phyloP scores from a whole-genome alignment of 805 yeast species.

The Suhomyces emberorum region DNA sequence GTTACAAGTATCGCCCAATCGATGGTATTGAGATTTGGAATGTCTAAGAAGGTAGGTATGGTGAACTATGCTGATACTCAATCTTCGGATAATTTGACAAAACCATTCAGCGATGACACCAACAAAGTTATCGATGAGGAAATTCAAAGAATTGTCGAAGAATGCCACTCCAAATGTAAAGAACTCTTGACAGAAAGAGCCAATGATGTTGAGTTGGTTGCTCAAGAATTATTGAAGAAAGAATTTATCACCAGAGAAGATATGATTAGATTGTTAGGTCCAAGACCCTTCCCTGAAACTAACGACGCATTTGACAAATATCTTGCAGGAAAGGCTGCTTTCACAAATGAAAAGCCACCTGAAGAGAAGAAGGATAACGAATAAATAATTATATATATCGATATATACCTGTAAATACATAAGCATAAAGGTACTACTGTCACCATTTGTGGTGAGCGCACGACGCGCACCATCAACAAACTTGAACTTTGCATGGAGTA shows the following conservation, averaged over 20 bases:
- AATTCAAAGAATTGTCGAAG: constrained; percentile 71
- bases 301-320: constrained; percentile 89
- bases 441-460: not conserved
- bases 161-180: constrained; percentile 70
- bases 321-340: constrained; percentile 46
- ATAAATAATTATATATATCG: not conserved
- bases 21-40: constrained; percentile 91
- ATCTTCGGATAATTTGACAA: constrained; percentile 64
- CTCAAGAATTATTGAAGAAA: constrained; percentile 78
- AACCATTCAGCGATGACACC: constrained; percentile 88
- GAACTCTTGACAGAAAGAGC: constrained; percentile 64
- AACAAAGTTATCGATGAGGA: constrained; percentile 79
- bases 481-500: too few species aligned
- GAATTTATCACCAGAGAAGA: constrained; percentile 94
- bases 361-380: constrained; percentile 26
- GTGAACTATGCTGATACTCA: constrained; percentile 69
- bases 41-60: constrained; percentile 86
- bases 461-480: constrained; percentile 1
- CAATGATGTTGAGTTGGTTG: constrained; percentile 79
- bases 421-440: not conserved
- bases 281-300: constrained; percentile 86
- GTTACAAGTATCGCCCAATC: constrained; percentile 90
- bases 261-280: constrained; percentile 84
- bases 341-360: constrained; percentile 30
- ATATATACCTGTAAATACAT: constrained; percentile 3